phyloP scores from a whole-genome alignment of 1,284 basidiomycete genomes.

The Microbotryomycetes sp. region DNA sequence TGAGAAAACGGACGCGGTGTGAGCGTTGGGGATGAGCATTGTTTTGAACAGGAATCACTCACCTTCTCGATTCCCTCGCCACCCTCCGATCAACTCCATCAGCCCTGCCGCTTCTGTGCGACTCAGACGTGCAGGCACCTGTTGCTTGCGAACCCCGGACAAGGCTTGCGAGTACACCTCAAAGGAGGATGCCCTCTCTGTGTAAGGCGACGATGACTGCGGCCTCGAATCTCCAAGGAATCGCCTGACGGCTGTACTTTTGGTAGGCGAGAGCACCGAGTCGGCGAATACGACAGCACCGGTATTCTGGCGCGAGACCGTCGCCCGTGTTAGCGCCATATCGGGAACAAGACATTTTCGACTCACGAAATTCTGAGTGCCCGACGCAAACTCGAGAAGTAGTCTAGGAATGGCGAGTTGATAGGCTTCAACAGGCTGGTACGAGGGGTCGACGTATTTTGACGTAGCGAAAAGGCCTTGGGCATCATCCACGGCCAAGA shows the following conservation, averaged over 20 bases:
- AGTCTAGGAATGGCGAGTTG: constrained; percentile 74
- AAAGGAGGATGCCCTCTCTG: constrained; percentile 32
- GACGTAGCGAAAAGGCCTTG: constrained; percentile 70
- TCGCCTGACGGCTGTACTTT: constrained; percentile 15
- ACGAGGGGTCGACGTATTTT: constrained; percentile 71
- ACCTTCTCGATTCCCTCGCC: constrained; percentile 38
- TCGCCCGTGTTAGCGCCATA: too few species aligned
- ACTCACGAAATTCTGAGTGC: constrained; percentile 59
- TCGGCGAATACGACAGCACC: constrained; percentile 39
- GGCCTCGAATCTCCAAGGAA: constrained; percentile 34
- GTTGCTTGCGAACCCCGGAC: constrained; percentile 35
- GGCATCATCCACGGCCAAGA: constrained; percentile 80
- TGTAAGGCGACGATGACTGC: constrained; percentile 29
- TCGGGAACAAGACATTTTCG: not conserved
- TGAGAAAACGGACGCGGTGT: too few species aligned
- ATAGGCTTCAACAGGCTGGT: constrained; percentile 61
- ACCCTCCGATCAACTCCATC: constrained; percentile 40
- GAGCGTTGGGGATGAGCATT: too few species aligned
- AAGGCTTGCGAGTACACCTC: constrained; percentile 11
- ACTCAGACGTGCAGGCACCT: constrained; percentile 39
- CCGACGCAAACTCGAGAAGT: constrained; percentile 67
- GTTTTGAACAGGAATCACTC: constrained; percentile 23
- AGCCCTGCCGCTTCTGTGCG: constrained; percentile 41
- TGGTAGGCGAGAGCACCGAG: constrained; percentile 32
- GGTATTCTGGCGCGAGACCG: constrained; percentile 13